Conservation (phyloP, 1,139 yeast species). For the Candida frijolesensis region DNA sequence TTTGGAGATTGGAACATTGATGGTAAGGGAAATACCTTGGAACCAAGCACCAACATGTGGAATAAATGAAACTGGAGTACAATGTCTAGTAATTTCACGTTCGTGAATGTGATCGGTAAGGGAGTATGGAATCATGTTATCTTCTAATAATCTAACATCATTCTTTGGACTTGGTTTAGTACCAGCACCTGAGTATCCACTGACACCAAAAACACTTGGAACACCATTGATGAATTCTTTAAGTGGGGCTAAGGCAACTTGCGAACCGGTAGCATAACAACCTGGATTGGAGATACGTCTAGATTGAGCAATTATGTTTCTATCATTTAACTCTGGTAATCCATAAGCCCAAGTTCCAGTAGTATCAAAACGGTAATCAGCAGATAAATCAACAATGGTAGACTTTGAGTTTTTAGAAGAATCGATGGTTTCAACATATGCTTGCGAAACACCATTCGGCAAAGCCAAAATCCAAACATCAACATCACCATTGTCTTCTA, state of each 20-base stretch:
- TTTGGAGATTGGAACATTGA: constrained; percentile 80
- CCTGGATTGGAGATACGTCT: constrained; percentile 94
- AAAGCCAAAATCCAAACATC: constrained; percentile 99
- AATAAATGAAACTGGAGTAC: constrained; percentile 78
- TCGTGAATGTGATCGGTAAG: constrained; percentile 97
- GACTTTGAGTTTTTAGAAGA: constrained; percentile 60
- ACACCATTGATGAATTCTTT: constrained; percentile 60
- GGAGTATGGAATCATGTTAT: constrained; percentile 93
- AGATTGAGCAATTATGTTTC: constrained; percentile 69
- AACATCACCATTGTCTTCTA: constrained; percentile 76
- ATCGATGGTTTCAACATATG: constrained; percentile 93
- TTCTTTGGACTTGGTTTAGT: constrained; percentile 97
- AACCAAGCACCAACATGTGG: constrained; percentile 99
- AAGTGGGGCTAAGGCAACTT: constrained; percentile 88
- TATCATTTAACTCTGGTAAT: constrained; percentile 76
- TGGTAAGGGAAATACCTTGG: constrained; percentile 94
- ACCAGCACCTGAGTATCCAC: constrained; percentile 99
- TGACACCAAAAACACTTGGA: constrained; percentile 90
- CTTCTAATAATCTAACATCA: constrained; percentile 68
- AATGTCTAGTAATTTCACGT: constrained; percentile 80
- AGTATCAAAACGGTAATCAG: constrained; percentile 92
- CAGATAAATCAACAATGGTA: constrained; percentile 88
- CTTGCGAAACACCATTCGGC: constrained; percentile 97
- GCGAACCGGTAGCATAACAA: constrained; percentile 98
- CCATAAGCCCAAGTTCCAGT: constrained; percentile 92